Conservation (phyloP, 768 basidiomycete species). For the Xanthoconium purpureum region DNA sequence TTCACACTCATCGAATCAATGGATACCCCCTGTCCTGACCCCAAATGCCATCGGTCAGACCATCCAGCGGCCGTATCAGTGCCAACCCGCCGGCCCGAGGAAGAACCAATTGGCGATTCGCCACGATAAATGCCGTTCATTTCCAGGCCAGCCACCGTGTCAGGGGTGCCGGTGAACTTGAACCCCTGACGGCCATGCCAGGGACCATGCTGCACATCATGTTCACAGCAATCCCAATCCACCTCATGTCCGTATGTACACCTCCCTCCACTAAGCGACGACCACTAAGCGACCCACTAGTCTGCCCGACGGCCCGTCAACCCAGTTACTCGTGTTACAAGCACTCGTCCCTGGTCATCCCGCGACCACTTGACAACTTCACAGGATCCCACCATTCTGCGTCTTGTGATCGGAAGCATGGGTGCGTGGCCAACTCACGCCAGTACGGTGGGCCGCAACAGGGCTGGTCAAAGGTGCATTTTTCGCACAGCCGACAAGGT, state of each 20-base stretch:
- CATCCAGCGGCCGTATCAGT: not conserved
- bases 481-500: slow-evolving; percentile 13
- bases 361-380: not conserved
- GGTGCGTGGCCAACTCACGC: slow-evolving; percentile 14
- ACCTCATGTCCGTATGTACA: slow-evolving; percentile 13
- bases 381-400: not conserved
- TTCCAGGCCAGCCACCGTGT: slow-evolving; percentile 11
- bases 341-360: not conserved
- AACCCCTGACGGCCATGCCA: slow-evolving; percentile 25
- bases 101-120: slow-evolving; percentile 15
- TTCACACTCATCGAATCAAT: not conserved
- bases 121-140: slow-evolving; percentile 27
- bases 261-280: slow-evolving; percentile 6
- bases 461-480: slow-evolving; percentile 7
- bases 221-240: slow-evolving; percentile 19
- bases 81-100: slow-evolving; percentile 11
- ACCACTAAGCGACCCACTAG: not conserved
- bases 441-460: not conserved
- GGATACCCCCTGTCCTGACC: not conserved
- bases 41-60: not conserved
- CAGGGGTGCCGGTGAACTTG: slow-evolving; percentile 5
- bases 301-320: not conserved
- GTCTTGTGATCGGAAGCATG: not conserved
- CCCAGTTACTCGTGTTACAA: slow-evolving; percentile 1
- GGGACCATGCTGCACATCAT: not conserved